Percentiles rank a stretch among this genome's conserved stretches.
phyloP scores from a whole-genome alignment of 331 rosid species.

The Malus hybrid region DNA sequence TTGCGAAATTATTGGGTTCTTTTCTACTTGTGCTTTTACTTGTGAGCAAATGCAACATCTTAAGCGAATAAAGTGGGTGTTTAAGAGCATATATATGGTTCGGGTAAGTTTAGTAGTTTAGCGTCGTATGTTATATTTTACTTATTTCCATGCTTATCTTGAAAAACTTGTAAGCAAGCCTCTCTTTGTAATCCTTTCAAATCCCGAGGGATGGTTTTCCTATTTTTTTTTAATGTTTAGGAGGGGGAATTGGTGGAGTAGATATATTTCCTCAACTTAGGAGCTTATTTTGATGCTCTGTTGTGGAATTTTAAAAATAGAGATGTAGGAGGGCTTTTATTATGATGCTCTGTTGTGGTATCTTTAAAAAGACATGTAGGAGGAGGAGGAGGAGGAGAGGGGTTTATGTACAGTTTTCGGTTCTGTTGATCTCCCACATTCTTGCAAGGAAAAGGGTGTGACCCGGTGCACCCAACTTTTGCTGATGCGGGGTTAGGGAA shows the following conservation, averaged over 20 bases:
- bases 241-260: not conserved
- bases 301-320: conserved; percentile 37
- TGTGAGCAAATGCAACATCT: conserved; percentile 8
- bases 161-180: conserved; percentile 7
- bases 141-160: not conserved
- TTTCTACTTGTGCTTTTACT: conserved; percentile 4
- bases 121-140: not conserved
- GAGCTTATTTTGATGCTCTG: conserved; percentile 55
- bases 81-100: conserved; percentile 2
- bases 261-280: conserved; percentile 16
- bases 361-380: conserved; percentile 22
- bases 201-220: conserved; percentile 1
- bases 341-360: conserved; percentile 46
- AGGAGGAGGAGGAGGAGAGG: not conserved
- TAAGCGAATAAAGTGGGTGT: conserved; percentile 11
- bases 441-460: not conserved
- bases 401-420: conserved; percentile 58
- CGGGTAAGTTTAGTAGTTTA: conserved; percentile 10
- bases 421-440: conserved; percentile 42
- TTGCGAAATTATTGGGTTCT: not conserved
- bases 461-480: not conserved
- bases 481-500: not conserved
- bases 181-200: not conserved
- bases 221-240: conserved; percentile 15
- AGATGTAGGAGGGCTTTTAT: conserved; percentile 35